Base-by-base conservation (phyloP, 2,329 filamentous ascomycete genomes). In the Calonectria leucothoes region DNA sequence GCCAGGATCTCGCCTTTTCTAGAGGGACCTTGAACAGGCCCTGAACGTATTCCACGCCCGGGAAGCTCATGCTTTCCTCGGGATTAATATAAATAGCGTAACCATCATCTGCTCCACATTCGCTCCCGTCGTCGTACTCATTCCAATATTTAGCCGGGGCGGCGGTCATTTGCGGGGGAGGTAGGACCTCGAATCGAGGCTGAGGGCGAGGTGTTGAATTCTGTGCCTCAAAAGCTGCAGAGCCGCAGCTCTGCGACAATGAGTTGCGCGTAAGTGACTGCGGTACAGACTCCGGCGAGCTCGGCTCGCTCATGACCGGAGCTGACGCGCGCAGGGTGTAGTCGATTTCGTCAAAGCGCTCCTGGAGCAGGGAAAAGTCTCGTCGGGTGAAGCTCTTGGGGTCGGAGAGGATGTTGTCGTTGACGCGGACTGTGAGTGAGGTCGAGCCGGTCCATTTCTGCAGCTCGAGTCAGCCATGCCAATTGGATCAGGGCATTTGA, bases 81-180 rank as follows among this genome's bases (percentile, higher is more conserved):
- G 94, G 94, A 80, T 96, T 90, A 72, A 96, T 87, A 79, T 94
- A 95, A 77, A 97, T 92, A 55, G 91, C 89, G 82, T 95, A 97
- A 35, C 89, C 89, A 52, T 76, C 76, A 45, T 91, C 88, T 17
- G 88, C 91, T 64, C 88, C 90, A 3, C 84, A 86, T 69, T 95
- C 94, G 81, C 94, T 95, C 11, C 94, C 94, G 81, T 96, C 86
- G 77, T 97, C 95, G 82, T 96, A 97, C 82, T 97, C 95, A 83
- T 94, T 96, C 94, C 95, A 97, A 81, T 96, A 97, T 57, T 87
- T 86, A 20, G 84, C 79, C 65, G 82, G 82, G 10, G 82, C 78
- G 10, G 82, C 78, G 10, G 78, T 68, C 42, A 78, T 74, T 17
- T 77, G 71, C 6, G 83, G 77, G 12, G 82, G 80, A 3, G 83